Conservation (phyloP, 257 asterid species). For the Lycium ferocissimum region DNA sequence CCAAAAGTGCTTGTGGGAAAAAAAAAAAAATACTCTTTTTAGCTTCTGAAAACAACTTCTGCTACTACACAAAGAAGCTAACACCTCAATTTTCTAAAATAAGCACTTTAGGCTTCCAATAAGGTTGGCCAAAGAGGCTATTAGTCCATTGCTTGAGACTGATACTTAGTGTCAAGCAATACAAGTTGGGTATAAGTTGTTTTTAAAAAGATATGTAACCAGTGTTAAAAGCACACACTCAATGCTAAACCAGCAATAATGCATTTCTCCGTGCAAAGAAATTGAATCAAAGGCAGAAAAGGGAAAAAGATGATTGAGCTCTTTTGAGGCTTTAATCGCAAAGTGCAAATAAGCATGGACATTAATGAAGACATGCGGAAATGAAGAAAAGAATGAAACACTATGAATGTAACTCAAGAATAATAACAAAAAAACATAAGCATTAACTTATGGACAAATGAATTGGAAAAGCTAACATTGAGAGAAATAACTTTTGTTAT, state of each 20-base stretch:
- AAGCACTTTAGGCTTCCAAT: background rate
- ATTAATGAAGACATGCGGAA: background rate
- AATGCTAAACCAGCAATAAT: background rate
- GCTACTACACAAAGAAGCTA: background rate
- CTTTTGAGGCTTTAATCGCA: background rate
- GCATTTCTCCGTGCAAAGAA: background rate
- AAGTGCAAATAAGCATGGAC: background rate
- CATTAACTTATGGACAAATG: background rate
- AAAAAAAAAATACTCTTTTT: background rate
- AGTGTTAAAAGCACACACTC: background rate
- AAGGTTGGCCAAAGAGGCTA: background rate
- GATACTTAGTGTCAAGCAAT: background rate
- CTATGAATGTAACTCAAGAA: background rate
- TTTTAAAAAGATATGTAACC: background rate
- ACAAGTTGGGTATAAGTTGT: background rate
- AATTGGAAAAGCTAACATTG: background rate
- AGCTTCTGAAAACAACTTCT: background rate
- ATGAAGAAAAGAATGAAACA: background rate
- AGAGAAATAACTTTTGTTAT: background rate
- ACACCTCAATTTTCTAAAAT: background rate
- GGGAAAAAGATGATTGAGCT: background rate
- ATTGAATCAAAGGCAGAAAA: background rate
- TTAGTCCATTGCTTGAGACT: background rate
- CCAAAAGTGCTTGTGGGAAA: background rate
- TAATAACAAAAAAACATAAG: too few species aligned